Evolutionary conservation across 2,329 filamentous ascomycete species (phyloP).

Genomic region (Gaeumannomyces sp.): DNA sequence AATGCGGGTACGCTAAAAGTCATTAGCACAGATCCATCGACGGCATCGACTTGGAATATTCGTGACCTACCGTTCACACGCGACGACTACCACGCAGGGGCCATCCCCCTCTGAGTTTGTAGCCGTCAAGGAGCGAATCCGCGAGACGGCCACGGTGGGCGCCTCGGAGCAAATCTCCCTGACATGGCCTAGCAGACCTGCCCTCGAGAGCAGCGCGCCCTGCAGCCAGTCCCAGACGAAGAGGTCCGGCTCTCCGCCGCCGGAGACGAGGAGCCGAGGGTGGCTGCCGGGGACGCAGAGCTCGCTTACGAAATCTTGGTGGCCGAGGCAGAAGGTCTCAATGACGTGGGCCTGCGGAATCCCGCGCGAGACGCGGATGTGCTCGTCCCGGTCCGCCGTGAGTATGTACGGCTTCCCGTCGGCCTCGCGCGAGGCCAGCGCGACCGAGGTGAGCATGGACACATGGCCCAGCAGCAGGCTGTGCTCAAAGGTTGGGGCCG

Average conservation of each 20-base stretch:
- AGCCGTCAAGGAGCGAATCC: constrained; percentile 28
- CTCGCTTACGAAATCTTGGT: constrained; percentile 75
- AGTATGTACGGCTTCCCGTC: constrained; percentile 40
- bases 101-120: constrained; percentile 15
- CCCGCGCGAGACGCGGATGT: constrained; percentile 82
- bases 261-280: constrained; percentile 63
- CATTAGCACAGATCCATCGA: not conserved
- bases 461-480: constrained; percentile 85
- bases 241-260: constrained; percentile 75
- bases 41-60: constrained; percentile 16
- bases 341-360: constrained; percentile 81
- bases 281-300: constrained; percentile 50
- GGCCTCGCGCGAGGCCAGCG: constrained; percentile 40
- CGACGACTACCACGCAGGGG: constrained; percentile 29
- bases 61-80: constrained; percentile 39
- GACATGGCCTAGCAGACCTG: constrained; percentile 43
- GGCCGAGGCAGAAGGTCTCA: constrained; percentile 82
- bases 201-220: constrained; percentile 46
- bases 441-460: constrained; percentile 80
- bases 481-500: constrained; percentile 57
- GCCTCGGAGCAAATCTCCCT: constrained; percentile 28
- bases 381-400: constrained; percentile 54
- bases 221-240: constrained; percentile 76
- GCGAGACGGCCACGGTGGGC: constrained; percentile 42
- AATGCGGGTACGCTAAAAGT: constrained; percentile 49